Percentiles rank a stretch among this genome's conserved stretches.
Evolutionary conservation across 768 basidiomycete genomes (phyloP).

Genomic region (Lyophyllum decastes): DNA sequence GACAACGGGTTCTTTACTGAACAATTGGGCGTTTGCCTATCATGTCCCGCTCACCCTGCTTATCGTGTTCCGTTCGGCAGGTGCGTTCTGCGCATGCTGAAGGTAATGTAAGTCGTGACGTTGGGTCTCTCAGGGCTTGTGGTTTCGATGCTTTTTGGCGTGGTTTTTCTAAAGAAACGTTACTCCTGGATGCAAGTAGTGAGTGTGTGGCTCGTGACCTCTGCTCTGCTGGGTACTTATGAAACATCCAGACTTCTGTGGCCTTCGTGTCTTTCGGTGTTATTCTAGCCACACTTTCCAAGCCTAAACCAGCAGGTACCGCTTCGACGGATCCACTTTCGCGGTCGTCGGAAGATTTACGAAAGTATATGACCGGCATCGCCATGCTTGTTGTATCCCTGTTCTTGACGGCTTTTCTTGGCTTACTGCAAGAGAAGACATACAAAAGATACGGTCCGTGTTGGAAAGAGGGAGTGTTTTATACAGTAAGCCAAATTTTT

Average conservation of each 20-base stretch:
- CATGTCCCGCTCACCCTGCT: conserved; percentile 76
- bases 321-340: conserved; percentile 18
- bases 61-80: conserved; percentile 85
- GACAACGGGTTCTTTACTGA: conserved; percentile 67
- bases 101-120: not conserved
- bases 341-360: conserved; percentile 33
- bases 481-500: conserved; percentile 55
- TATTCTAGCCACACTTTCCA: conserved; percentile 69
- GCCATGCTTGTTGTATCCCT: conserved; percentile 66
- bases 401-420: conserved; percentile 67
- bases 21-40: conserved; percentile 81
- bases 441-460: conserved; percentile 73
- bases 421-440: conserved; percentile 75
- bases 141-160: conserved; percentile 77
- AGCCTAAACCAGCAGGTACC: conserved; percentile 32
- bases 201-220: conserved; percentile 19
- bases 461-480: conserved; percentile 86
- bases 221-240: not conserved
- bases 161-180: conserved; percentile 53
- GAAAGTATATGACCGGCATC: conserved; percentile 65
- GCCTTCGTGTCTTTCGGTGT: conserved; percentile 70
- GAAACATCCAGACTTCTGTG: conserved; percentile 54
- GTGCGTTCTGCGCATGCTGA: conserved; percentile 33
- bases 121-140: conserved; percentile 53
- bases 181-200: conserved; percentile 69